Evolutionary conservation across 2,329 filamentous ascomycete species (phyloP), one percentile per base, ranked within the genome.

Genomic region (Fulvia fulva): DNA sequence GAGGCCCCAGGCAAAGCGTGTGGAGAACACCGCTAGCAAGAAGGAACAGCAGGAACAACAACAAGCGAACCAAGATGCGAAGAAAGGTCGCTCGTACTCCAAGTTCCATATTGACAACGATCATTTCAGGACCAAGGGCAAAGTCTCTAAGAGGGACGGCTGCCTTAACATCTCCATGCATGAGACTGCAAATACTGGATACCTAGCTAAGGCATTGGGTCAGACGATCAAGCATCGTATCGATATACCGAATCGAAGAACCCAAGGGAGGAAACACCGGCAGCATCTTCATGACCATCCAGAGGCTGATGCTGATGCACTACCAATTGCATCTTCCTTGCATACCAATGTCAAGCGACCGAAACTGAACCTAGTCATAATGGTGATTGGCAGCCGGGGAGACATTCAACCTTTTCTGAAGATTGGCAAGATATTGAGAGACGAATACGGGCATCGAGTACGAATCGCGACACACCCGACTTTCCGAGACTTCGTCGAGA

Each of bases 321-420:
- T 63, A 34, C 61, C 60, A 25, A 61, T 72, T 37, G 63, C 69
- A 30, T 63, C 65, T 25, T 63, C 67, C 0, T 55, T 72, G 51
- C 65, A 65, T 8, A 59, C 63, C 1, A 63, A 59, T 4, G 60
- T 65, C 14, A 53, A 56, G 5, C 57, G 74, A n/a, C 80, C 85
- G 1, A 77, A 71, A 9, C 76, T 94, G 49, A 92, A 91, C 70
- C 88, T 94, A 54, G 88, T 91, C 26, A 87, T 93, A 66, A 91
- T 91, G 83, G 87, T 93, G 6, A 91, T 93, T 65, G 90, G 90
- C 2, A 89, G 85, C 2, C 80, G 90, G 51, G 90, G 90, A 34
- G 90, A 94, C 68, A 87, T 89, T 2, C 90, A 94, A 69, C 90
- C 90, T 0, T 94, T 94, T 61, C 73, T 94, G 21, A 86, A 85